Evolutionary conservation across 371 early-diverging fungal genomes (phyloP).

Genomic region (Catenaria anguillulae): DNA sequence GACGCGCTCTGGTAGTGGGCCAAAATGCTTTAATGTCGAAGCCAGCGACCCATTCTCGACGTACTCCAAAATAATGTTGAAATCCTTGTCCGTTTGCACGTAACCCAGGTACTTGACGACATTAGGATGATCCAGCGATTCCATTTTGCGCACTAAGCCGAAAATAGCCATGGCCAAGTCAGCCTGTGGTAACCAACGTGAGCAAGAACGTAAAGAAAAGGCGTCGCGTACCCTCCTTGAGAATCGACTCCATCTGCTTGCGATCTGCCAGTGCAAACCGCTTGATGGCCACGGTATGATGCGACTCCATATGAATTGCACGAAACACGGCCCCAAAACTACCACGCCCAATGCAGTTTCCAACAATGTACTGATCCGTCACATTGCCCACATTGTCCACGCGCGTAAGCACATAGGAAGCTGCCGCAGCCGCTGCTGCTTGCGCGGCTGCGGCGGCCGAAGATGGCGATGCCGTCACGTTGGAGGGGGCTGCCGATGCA

Average conservation of each 20-base stretch:
- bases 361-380: slow-evolving; percentile 9
- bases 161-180: not conserved
- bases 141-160: slow-evolving; percentile 17
- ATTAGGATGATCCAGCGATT: slow-evolving; percentile 21
- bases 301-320: slow-evolving; percentile 10
- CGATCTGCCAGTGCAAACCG: slow-evolving; percentile 13
- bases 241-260: slow-evolving; percentile 11
- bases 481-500: no score
- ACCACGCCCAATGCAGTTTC: slow-evolving; percentile 22
- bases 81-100: slow-evolving; percentile 38
- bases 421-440: no score
- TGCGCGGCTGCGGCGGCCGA: no score
- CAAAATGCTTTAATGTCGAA: slow-evolving; percentile 47
- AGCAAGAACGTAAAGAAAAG: slow-evolving; percentile 19
- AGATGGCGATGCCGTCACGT: no score
- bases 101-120: slow-evolving; percentile 29
- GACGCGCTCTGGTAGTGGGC: slow-evolving; percentile 53
- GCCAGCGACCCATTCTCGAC: slow-evolving; percentile 67
- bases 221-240: no score
- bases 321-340: slow-evolving; percentile 24
- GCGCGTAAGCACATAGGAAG: no score
- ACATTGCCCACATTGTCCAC: not conserved
- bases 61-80: slow-evolving; percentile 86
- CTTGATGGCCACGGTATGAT: slow-evolving; percentile 21
- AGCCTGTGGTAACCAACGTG: no score